Evolutionary conservation across 2,329 filamentous ascomycete genomes (phyloP), one percentile per base, ranked within the genome.

Genomic region (Scolecobasidium constrictum): DNA sequence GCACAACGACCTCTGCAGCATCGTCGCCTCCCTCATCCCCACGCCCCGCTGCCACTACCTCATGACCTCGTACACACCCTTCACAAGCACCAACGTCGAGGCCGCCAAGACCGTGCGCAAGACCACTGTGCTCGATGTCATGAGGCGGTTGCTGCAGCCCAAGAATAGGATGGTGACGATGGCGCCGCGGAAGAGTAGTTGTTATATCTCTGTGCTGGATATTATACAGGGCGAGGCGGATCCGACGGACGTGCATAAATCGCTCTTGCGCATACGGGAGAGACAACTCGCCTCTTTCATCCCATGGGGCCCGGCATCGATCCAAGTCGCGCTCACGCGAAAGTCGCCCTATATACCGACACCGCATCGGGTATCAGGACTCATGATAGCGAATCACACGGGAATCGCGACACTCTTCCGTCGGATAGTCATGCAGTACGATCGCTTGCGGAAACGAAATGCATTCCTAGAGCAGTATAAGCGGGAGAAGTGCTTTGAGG

Each of bases 111-210:
- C 90, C 1, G 87, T 98, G 23, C 85, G 93, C 48, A 98, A 96
- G 67, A 98, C 93, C 2, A 98, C 92, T 1, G 92, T 98, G 6
- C 67, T 98, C 33, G 92, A 98, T 60, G 93, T 98, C 48, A 98
- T 98, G 92, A 79, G 92, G 45, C 77, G 92, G 46, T 70, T 98
- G 18, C 70, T 98, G 46, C 93, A 98, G 64, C 92, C 92, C 31
- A 98, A 98, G 72, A 98, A 98, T 65, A 81, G 93, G 59, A 98
- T 98, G 92, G 92, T 98, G 36, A 94, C 88, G 18, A 94, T 92
- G 17, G 83, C 87, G 44, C 88, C 90, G 1, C 85, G 83, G 55
- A 96, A 96, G 69, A 93, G 86, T 68, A 95, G 87, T 66, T 98
- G 92, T 69, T 98, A 98, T 68, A 96, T 98, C 57, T 94, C 87